phyloP scores from a whole-genome alignment of 73 alveolate genomes.

The Uronychia binucleata region DNA sequence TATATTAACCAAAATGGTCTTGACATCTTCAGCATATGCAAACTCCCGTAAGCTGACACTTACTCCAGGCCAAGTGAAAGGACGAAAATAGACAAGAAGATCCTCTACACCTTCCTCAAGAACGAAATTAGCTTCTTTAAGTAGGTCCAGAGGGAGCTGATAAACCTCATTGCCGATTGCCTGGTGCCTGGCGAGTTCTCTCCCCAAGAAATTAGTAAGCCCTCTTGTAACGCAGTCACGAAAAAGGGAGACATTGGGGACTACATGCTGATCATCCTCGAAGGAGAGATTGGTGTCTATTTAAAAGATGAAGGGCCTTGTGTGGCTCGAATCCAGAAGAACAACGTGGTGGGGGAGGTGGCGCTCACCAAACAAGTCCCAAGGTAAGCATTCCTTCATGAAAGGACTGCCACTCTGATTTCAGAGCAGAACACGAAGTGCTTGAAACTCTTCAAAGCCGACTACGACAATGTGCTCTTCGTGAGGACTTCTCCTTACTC shows the following conservation, averaged over 20 bases:
- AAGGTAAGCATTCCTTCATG: neutral
- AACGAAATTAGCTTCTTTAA: neutral
- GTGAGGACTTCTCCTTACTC: neutral
- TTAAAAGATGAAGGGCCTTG: neutral
- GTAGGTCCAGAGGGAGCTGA: neutral
- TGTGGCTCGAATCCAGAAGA: neutral
- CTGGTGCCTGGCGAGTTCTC: neutral
- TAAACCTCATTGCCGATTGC: neutral
- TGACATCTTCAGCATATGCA: neutral
- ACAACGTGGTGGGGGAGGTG: neutral
- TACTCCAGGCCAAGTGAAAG: neutral
- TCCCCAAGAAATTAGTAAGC: neutral
- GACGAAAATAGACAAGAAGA: neutral
- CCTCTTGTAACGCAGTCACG: neutral
- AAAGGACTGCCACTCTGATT: neutral
- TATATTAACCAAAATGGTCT: neutral
- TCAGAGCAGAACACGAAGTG: neutral
- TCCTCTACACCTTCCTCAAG: neutral
- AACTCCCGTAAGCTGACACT: neutral
- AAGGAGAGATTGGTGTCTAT: neutral
- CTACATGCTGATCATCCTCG: neutral
- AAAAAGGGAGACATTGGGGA: neutral
- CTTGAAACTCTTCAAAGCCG: neutral
- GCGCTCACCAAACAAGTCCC: conserved; percentile 1
- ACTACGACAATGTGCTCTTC: neutral